Percentiles rank a stretch among this genome's conserved stretches.
phyloP scores from a whole-genome alignment of 495 filamentous ascomycete genomes.

The Xylaria grammica region DNA sequence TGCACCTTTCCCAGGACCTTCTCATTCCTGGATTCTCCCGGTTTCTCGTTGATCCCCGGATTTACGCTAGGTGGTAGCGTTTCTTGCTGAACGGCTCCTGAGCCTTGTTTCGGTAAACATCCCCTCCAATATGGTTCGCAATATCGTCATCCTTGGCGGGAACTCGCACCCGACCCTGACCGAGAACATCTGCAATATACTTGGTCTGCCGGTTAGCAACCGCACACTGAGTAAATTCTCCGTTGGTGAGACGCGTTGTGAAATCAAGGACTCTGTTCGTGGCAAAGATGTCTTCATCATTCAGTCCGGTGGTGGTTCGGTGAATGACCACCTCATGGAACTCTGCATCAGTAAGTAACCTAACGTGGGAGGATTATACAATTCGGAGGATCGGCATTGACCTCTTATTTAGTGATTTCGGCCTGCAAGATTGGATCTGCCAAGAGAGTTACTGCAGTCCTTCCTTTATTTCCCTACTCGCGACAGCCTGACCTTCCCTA shows the following conservation, averaged over 20 bases:
- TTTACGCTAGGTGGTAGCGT: conserved; percentile 1
- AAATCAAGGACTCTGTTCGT: conserved; percentile 93
- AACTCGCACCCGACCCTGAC: conserved; percentile 90
- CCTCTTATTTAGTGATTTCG: conserved; percentile 64
- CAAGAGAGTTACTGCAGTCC: conserved; percentile 86
- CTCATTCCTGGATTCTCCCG: neutral
- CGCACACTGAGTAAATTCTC: conserved; percentile 89
- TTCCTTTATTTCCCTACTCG: conserved; percentile 95
- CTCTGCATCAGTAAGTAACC: conserved; percentile 73
- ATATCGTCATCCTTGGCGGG: conserved; percentile 92
- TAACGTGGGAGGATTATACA: conserved; percentile 22
- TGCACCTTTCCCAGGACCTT: neutral
- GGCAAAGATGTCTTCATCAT: conserved; percentile 99
- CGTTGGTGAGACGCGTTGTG: conserved; percentile 91
- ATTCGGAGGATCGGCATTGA: conserved; percentile 2
- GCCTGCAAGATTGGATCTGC: conserved; percentile 97
- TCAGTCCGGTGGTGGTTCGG: conserved; percentile 83
- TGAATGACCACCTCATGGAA: conserved; percentile 96
- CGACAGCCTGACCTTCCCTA: conserved; percentile 95
- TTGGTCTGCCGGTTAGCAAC: conserved; percentile 82
- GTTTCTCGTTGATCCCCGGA: neutral
- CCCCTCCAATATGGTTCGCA: conserved; percentile 78
- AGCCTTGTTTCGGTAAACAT: neutral
- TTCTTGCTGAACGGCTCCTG: conserved; percentile 15
- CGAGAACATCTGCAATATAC: conserved; percentile 80